Conservation (phyloP, 163 green algal species). For the Prototheca cutis region DNA sequence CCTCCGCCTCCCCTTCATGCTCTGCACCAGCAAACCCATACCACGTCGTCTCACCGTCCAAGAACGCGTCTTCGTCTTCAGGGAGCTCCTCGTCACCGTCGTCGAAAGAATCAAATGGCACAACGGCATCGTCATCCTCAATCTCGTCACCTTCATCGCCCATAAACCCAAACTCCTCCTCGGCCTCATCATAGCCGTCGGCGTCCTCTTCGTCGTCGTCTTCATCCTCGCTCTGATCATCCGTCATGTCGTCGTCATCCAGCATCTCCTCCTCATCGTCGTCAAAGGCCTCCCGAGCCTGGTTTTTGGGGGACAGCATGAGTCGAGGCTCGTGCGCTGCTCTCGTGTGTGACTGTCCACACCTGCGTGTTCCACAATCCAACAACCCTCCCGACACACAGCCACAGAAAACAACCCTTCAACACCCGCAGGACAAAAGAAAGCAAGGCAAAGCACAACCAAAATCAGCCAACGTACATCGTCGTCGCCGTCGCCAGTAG, state of each 20-base stretch:
- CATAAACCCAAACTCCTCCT: background rate
- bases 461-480: too few relatives aligned
- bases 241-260: conserved; percentile 26
- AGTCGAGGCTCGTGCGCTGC: too few relatives aligned
- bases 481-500: conserved; percentile 15
- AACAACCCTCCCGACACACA: too few relatives aligned
- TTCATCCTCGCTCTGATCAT: conserved; percentile 18
- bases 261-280: too few relatives aligned
- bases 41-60: conserved; percentile 16
- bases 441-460: too few relatives aligned
- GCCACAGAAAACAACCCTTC: too few relatives aligned
- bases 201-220: conserved; percentile 13
- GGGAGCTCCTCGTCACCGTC: conserved; percentile 12
- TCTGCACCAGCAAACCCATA: background rate
- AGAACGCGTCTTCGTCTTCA: conserved; percentile 24
- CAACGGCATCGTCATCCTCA: conserved; percentile 16
- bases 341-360: too few relatives aligned
- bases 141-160: conserved; percentile 16
- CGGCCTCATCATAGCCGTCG: background rate
- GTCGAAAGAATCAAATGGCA: background rate
- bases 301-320: too few relatives aligned
- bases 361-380: too few relatives aligned
- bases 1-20: too few relatives aligned
- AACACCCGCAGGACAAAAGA: too few relatives aligned
- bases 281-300: too few relatives aligned